A percentile compares a stretch with the other conserved stretches of the same genome.
Conservation (phyloP, 352 stramenopile species). For the Globisporangium carolinianum region DNA sequence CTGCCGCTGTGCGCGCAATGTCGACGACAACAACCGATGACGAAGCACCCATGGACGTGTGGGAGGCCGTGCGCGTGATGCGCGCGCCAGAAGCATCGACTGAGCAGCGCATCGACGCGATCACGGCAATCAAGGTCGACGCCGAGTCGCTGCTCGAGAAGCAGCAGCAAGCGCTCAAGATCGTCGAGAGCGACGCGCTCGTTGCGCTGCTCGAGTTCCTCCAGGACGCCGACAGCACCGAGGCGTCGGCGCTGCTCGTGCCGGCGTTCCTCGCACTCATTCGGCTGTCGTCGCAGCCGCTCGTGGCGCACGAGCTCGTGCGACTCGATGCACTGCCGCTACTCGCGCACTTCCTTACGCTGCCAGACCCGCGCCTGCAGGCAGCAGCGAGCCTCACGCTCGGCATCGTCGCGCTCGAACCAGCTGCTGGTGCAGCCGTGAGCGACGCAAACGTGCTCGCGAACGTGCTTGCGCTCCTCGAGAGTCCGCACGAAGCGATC, state of each 20-base stretch:
- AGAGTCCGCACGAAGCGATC: slow-evolving; percentile 53
- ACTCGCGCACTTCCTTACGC: slow-evolving; percentile 33
- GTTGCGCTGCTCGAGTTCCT: slow-evolving; percentile 38
- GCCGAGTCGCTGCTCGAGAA: slow-evolving; percentile 19
- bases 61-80: slow-evolving; percentile 23
- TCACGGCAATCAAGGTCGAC: slow-evolving; percentile 25
- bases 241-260: slow-evolving; percentile 45
- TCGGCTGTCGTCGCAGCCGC: slow-evolving; percentile 37
- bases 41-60: slow-evolving; percentile 3
- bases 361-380: slow-evolving; percentile 50
- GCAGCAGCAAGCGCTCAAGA: slow-evolving; percentile 36
- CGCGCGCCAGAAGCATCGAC: slow-evolving; percentile 28
- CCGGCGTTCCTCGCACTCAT: slow-evolving; percentile 63
- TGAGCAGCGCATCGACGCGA: slow-evolving; percentile 24
- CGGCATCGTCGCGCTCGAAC: slow-evolving; percentile 55
- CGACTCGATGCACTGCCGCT: slow-evolving; percentile 34
- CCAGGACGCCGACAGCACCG: slow-evolving; percentile 36
- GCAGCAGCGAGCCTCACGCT: slow-evolving; percentile 52
- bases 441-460: slow-evolving; percentile 30
- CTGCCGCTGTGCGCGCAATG: slow-evolving; percentile 1
- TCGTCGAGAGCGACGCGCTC: slow-evolving; percentile 52
- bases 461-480: slow-evolving; percentile 33
- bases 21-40: not conserved
- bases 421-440: slow-evolving; percentile 19
- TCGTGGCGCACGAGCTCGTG: slow-evolving; percentile 49